Base-by-base conservation (phyloP, 352 stramenopile genomes). In the Pythium volutum region DNA sequence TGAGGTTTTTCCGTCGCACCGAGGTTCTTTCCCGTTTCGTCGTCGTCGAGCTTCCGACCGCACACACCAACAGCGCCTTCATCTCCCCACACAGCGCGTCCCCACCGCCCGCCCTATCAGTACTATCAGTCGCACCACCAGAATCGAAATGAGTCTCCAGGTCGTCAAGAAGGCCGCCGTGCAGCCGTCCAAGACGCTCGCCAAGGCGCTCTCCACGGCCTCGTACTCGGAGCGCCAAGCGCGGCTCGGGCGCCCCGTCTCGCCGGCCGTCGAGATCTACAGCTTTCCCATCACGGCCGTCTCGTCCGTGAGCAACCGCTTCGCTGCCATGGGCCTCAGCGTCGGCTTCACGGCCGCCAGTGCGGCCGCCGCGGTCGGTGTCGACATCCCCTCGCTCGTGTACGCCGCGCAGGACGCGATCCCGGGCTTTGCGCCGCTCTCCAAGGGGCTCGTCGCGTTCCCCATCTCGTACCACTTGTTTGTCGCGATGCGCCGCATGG, bases 231-330 rank as follows among this genome's bases (percentile, higher is more conserved):
- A 87, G 54, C 76, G 84, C n/a, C 90, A 94, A 75, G 74, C 82
- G 33, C 70, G 77, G 45, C 87, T 88, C 20, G 87, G 82, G 9
- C 81, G 88, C 26, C 93, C 93, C 25, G 75, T 98, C 3, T 97
- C 84, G 45, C 95, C 93, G 29, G 90, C 98, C 62, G 84, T 98
- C 12, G 91, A 79, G 33, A 96, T 97, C 55, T 98, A 98, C 71
- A 71, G 78, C 22, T 97, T 97, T 57, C 87, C 93, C 11, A 69
- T 96, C 6, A 80, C 73, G n/a, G 91, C 92, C 23, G 53, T 98
- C n/a, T 83, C 86, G 8, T 97, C 83, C 31, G 97, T 98, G 69
- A 87, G 81, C 34, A 97, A 96, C 49, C 89, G 95, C 38, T 75
- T 97, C 34, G 96, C 91, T 14, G 91, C 89, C 14, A 77, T 89